Percentiles rank a stretch among this genome's conserved stretches.
Evolutionary conservation across 179 eudicot genomes (phyloP).

Genomic region (Actinidia polygama): DNA sequence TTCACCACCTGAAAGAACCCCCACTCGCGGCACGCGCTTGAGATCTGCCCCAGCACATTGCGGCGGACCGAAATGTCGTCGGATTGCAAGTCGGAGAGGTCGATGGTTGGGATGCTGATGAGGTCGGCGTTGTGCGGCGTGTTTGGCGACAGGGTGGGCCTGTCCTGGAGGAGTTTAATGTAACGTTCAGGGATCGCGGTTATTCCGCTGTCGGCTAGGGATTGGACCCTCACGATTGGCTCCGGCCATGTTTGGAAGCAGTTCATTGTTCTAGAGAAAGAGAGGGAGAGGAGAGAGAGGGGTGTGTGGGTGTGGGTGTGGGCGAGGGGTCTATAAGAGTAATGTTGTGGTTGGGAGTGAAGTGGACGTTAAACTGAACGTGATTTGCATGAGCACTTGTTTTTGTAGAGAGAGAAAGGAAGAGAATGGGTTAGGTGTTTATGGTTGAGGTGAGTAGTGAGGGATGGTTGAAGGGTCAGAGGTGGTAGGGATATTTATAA

Average conservation of each 20-base stretch:
- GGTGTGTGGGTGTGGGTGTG: not conserved
- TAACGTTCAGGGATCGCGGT: slow-evolving; percentile 56
- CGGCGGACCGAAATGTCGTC: slow-evolving; percentile 13
- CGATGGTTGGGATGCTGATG: slow-evolving; percentile 51
- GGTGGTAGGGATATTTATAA: not conserved
- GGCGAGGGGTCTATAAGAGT: not conserved
- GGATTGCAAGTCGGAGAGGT: slow-evolving; percentile 39
- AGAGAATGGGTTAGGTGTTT: slow-evolving; percentile 1
- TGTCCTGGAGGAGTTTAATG: slow-evolving; percentile 46
- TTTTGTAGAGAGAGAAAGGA: slow-evolving; percentile 1
- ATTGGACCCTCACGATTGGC: slow-evolving; percentile 72
- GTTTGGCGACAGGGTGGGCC: slow-evolving; percentile 24
- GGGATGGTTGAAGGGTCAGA: not conserved
- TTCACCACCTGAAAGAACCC: slow-evolving; percentile 59
- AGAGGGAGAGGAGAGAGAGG: not conserved
- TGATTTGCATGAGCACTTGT: slow-evolving; percentile 3
- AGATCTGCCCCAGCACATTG: slow-evolving; percentile 26
- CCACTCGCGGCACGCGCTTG: slow-evolving; percentile 52
- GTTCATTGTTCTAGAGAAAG: slow-evolving; percentile 21
- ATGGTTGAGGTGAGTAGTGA: not conserved
- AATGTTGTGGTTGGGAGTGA: not conserved
- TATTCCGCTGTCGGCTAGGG: slow-evolving; percentile 61
- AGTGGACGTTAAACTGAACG: slow-evolving; percentile 1
- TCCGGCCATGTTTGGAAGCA: slow-evolving; percentile 79
- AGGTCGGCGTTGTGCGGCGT: not conserved